Evolutionary conservation across 1,284 basidiomycete genomes (phyloP).

Genomic region (Psilocybe mexicana): DNA sequence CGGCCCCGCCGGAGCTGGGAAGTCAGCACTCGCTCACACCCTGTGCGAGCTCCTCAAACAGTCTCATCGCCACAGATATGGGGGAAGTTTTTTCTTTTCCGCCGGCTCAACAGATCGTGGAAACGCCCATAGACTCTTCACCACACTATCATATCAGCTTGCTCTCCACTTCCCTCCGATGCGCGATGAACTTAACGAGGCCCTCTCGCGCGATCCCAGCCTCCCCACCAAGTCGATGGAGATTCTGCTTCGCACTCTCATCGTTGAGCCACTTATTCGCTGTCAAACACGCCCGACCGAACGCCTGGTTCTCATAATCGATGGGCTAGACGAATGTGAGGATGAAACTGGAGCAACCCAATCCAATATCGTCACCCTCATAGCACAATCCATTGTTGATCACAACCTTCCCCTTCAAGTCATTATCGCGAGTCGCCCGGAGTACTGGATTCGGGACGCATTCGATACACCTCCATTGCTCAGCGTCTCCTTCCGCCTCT

Average conservation of each 20-base stretch:
- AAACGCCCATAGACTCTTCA: background rate
- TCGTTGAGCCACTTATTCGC: background rate
- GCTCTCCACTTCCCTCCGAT: conserved; percentile 1
- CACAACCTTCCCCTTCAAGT: conserved; percentile 2
- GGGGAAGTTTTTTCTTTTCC: conserved; percentile 6
- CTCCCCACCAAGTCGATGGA: conserved; percentile 4
- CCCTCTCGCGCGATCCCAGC: background rate
- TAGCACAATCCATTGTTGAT: background rate
- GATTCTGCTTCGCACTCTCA: conserved; percentile 1
- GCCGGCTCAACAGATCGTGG: background rate
- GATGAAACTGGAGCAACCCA: background rate
- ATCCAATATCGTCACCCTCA: background rate
- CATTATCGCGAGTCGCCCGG: conserved; percentile 4
- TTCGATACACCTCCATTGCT: background rate
- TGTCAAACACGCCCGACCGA: background rate
- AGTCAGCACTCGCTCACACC: background rate
- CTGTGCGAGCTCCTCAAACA: background rate
- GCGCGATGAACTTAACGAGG: background rate
- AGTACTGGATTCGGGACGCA: background rate
- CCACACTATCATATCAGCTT: conserved; percentile 8
- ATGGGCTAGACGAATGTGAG: conserved; percentile 11
- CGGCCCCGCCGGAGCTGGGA: conserved; percentile 2
- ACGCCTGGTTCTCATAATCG: background rate
- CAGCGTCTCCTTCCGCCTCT: background rate
- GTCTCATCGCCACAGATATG: background rate